Evolutionary conservation across 2,329 filamentous ascomycete genomes (phyloP), one percentile per base, ranked within the genome.

Genomic region (Ceratocystis smalleyi): DNA sequence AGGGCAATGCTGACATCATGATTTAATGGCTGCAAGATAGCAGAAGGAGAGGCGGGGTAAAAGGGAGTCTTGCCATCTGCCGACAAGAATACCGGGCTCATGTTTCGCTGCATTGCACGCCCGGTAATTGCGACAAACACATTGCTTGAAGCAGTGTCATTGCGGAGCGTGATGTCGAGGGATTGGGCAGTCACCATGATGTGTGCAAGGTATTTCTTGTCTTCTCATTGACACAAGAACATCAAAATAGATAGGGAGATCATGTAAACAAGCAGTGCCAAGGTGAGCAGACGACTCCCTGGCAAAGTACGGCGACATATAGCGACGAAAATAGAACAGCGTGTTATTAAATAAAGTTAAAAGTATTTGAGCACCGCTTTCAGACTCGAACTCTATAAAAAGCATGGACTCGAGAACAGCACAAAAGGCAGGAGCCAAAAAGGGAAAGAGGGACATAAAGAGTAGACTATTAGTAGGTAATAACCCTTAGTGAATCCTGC

Each of bases 111-210:
- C 55, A 85, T 71, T 40, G 83, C 82, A 43, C 67, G 69, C 22
- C 88, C 88, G 1, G 85, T 91, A 70, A 94, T 80, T 72, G 88
- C 87, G 22, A 84, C 87, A 69, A 82, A 89, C 35, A 76, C 80
- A 43, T 74, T 79, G 62, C 76, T 74, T 1, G 85, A 84, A 35
- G 75, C 75, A 1, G 85, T 87, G 69, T 82, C 81, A 75, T 91
- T 91, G 69, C 80, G 76, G 22, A 91, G 74, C 10, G 81, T 79
- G 66, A 90, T 79, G 62, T 81, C 76, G 57, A 89, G 75, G 7
- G 80, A 64, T 8, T 59, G 43, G 57, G 63, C 51, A 17, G 54
- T 55, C 45, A 62, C 61, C 5, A 19, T 19, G 10, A 62, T 19
- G 24, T 27, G n/a, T 22, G 78, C 78, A 73, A 55, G 61, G 35